Percentiles rank a stretch among this genome's conserved stretches.
phyloP scores from a whole-genome alignment of 2,329 filamentous ascomycete genomes.

The Ceratocystis diversiconidia region DNA sequence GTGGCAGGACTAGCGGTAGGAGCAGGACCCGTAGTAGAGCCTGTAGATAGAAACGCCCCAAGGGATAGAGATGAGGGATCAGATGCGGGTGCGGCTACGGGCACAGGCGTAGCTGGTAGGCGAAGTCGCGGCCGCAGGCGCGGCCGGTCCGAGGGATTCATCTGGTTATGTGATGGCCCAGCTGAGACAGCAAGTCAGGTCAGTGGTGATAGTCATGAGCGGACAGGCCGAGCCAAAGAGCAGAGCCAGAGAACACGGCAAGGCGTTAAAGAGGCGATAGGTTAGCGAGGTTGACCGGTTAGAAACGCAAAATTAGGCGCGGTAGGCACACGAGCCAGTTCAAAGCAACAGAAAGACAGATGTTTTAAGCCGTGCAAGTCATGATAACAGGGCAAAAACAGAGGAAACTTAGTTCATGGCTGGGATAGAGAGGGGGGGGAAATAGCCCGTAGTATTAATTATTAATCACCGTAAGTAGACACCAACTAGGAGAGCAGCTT shows the following conservation, averaged over 20 bases:
- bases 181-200: conserved; percentile 1
- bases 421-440: no score
- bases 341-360: no score
- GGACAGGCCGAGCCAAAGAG: neutral
- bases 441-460: no score
- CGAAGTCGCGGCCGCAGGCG: neutral
- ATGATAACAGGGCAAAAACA: no score
- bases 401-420: no score
- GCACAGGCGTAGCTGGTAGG: neutral
- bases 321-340: no score
- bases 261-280: neutral
- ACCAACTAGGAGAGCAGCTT: no score
- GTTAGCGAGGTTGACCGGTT: neutral
- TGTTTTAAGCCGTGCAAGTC: no score
- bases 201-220: neutral
- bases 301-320: neutral
- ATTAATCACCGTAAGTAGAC: no score
- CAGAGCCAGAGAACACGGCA: neutral
- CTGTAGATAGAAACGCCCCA: no score
- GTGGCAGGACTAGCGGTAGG: neutral
- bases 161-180: conserved; percentile 3
- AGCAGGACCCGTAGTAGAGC: neutral
- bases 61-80: no score
- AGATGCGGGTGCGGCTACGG: neutral
- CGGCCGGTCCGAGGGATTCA: neutral